Evolutionary conservation across 352 stramenopile species (phyloP), one percentile per base, ranked within the genome.

Genomic region (Blastocystis sp.): DNA sequence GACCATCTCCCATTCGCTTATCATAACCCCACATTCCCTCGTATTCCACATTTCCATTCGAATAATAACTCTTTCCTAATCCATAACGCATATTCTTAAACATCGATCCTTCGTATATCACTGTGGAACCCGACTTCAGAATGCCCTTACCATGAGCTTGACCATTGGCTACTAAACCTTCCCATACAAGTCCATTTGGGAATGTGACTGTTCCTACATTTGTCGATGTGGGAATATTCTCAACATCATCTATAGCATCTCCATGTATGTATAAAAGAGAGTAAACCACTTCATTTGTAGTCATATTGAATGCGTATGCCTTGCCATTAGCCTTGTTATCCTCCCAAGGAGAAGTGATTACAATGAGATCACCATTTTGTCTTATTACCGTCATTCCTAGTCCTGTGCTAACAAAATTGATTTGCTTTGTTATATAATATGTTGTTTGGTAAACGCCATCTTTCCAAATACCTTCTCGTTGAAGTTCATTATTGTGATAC

Each of bases 401-500:
- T 17, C 73, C 73, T 2, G 33, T 24, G 15, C 42, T 56, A 17
- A 66, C 22, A n/a, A 84, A 84, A 42, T 84, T 84, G 1, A 66
- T 57, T 5, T 84, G 42, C 48, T 60, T 66, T n/a, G 53, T 60
- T 15, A 84, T 64, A 7, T 44, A n/a, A 44, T 84, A 84, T 1
- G 56, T 60, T 24, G 58, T 53, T 57, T 84, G 73, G 33, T 84
- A 84, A 30, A 84, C 73, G 27, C 73, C 73, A 40, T 84, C 54
- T 15, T 42, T n/a, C 73, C 73, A 84, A 27, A 54, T 56, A n/a
- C 73, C 73, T 37, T 84, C 73, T 22, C 73, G 73, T 37, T 84
- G 73, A 24, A 84, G 48, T 57, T 84, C 73, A 44, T 84, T 68
- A 9, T 84, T 30, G 27, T 84, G 51, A 24, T 84, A 84, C 51